A percentile compares a stretch with the other conserved stretches of the same genome.
These are phyloP conservation scores for Aphanocladium album DNA, from an alignment of 2,329 filamentous ascomycete species.

Conservation along the genomic window DNA sequence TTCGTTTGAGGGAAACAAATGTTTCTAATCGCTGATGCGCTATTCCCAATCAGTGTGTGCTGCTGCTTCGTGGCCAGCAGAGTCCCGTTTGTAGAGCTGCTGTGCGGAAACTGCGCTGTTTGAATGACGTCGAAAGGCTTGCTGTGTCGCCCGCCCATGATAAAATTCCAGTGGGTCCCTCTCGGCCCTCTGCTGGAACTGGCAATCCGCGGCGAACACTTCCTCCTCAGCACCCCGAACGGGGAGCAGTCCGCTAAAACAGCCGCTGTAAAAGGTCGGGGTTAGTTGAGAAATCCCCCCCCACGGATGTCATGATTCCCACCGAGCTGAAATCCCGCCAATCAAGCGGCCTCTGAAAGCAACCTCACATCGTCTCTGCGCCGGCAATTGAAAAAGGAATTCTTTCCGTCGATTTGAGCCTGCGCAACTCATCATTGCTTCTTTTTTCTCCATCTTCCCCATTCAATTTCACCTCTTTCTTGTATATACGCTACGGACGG, in stretches of 20 bases:
- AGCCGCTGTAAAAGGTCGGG: neutral
- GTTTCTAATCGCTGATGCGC: no score
- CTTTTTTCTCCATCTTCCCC: neutral
- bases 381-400: conserved; percentile 6
- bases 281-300: no score
- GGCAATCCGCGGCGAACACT: conserved; percentile 8
- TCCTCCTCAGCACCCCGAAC: neutral
- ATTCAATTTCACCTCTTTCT: neutral
- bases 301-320: no score
- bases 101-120: neutral
- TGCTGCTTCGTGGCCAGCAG: no score
- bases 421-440: neutral
- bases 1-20: no score
- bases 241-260: neutral
- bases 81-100: no score
- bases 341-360: conserved; percentile 6
- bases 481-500: no score
- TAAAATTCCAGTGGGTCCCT: neutral
- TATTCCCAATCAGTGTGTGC: no score
- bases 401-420: neutral
- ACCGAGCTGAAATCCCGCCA: conserved; percentile 4
- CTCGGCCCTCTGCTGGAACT: no score
- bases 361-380: neutral
- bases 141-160: no score
- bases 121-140: conserved; percentile 1